Evolutionary conservation across 208 protist species (phyloP).

Genomic region (Crithidia expoeki): DNA sequence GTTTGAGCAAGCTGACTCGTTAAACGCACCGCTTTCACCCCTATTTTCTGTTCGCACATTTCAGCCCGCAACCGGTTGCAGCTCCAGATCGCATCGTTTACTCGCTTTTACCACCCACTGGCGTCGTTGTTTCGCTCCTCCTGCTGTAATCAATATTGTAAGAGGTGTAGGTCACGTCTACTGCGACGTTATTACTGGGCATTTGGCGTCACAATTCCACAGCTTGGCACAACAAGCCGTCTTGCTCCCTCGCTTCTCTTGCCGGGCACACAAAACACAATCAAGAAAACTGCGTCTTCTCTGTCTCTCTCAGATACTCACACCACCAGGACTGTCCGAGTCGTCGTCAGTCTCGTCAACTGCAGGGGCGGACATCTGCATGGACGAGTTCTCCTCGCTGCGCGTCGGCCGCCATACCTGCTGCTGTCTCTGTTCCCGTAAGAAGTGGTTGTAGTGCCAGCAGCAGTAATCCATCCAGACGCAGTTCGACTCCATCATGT

Average conservation of each 20-base stretch:
- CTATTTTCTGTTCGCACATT: too few relatives aligned
- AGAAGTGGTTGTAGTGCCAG: constrained; percentile 56
- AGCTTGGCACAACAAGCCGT: not conserved
- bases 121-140: too few relatives aligned
- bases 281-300: not conserved
- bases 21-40: too few relatives aligned
- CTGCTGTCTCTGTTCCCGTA: constrained; percentile 29
- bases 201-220: not conserved
- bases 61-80: too few relatives aligned
- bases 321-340: constrained; percentile 17
- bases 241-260: too few relatives aligned
- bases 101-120: too few relatives aligned
- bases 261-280: too few relatives aligned
- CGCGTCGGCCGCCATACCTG: constrained; percentile 20
- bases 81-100: too few relatives aligned
- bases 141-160: too few relatives aligned
- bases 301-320: constrained; percentile 31
- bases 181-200: too few relatives aligned
- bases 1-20: too few relatives aligned
- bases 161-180: too few relatives aligned
- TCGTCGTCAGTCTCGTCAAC: not conserved
- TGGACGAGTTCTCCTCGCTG: constrained; percentile 11
- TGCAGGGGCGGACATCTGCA: constrained; percentile 2
- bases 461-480: constrained; percentile 76
- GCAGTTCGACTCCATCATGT: constrained; percentile 66